Evolutionary conservation across 1,284 basidiomycete genomes (phyloP), one percentile per base, ranked within the genome.

Genomic region (Puccinia horiana): DNA sequence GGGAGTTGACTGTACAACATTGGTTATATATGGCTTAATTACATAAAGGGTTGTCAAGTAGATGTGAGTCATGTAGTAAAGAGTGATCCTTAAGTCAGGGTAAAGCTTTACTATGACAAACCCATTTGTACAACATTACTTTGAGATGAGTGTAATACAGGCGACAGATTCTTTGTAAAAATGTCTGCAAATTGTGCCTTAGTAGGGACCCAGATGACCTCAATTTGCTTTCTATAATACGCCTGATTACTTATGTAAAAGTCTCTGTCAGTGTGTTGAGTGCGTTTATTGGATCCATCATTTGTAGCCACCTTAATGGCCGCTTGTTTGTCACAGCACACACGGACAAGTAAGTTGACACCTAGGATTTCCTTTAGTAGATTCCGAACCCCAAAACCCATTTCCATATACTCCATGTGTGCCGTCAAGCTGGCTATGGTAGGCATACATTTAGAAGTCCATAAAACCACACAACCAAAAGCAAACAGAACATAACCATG

Each of bases 361-460:
- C 52, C 69, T 9, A 26, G 29, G 4, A 76, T 47, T n/a, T 61
- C 56, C 1, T 1, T 14, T 3, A 76, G 5, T 1, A 76, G 42
- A 49, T 65, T 61, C 4, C 18, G 1, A 2, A 76, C 32, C 76
- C 61, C 76, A 9, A 63, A n/a, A 2, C 63, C 61, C 18, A 79
- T 18, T 0, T 63, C 63, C 63, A 79, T 69, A 35, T 79, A 79
- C 20, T 79, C 63, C 14, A 47, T 29, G n/a, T 79, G 63, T 3
- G 54, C 54, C 14, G 76, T 79, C 12, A 29, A 79, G 12, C 2
- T 40, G 1, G 44, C 76, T 1, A 70, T 29, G 3, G 35, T 54
- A 1, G 35, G 16, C 6, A 67, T 26, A 11, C 47, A 2, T 35
- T 35, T 49, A 4, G 63, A 70, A 2, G 16, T 29, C 76, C 76